phyloP scores from a whole-genome alignment of 73 alveolate genomes.

The Paramecium primaurelia region DNA sequence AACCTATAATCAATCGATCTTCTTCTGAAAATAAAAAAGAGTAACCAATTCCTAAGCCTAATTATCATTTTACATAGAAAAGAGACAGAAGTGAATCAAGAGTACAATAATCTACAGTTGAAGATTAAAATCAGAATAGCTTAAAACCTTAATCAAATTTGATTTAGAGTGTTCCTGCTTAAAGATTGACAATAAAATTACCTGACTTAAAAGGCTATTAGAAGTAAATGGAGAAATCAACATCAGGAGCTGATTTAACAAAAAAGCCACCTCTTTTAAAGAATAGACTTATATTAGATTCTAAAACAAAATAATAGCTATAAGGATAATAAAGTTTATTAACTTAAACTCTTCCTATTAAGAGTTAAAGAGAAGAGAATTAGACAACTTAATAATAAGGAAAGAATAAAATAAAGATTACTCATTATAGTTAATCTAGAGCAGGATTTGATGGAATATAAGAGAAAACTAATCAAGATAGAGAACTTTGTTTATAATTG shows the following conservation, averaged over 20 bases:
- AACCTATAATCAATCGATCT: background rate
- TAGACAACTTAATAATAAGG: background rate
- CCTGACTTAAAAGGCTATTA: background rate
- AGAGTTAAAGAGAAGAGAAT: background rate
- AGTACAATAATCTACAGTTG: background rate
- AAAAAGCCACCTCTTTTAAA: background rate
- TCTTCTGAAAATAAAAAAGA: slow-evolving; percentile 8
- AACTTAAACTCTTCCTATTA: background rate
- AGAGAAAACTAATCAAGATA: background rate
- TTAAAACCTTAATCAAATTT: background rate
- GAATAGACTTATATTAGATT: background rate
- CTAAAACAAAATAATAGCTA: background rate
- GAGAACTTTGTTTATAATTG: background rate
- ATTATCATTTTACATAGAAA: background rate
- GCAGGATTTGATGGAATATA: slow-evolving; percentile 29
- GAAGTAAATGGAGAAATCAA: background rate
- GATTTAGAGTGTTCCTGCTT: background rate
- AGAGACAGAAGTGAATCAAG: slow-evolving; percentile 31
- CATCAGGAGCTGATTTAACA: background rate
- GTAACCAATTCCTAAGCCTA: background rate
- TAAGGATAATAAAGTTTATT: background rate
- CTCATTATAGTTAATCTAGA: background rate
- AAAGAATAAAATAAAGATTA: background rate
- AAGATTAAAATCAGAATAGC: background rate
- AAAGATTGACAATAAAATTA: background rate